Base-by-base conservation (phyloP, 768 basidiomycete species). In the Candolleomyces aberdarensis region DNA sequence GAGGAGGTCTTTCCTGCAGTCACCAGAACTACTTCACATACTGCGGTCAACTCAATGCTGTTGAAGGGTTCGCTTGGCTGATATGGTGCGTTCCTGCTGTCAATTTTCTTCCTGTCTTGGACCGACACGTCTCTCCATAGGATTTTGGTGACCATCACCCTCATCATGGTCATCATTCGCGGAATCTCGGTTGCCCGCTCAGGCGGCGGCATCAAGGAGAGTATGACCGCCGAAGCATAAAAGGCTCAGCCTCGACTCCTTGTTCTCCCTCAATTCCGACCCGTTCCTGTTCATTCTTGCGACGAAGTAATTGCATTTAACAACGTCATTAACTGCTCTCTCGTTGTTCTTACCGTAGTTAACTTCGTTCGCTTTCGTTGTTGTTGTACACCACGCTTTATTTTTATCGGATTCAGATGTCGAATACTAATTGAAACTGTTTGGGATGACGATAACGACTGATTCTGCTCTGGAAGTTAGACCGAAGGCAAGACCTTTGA, bases 11-110 rank as follows among this genome's bases (percentile, higher is more conserved):
- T 59, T 85, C 90, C 67, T 93, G 91, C 85, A 68, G 62, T 15
- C 80, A 75, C 15, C 75, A 84, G 64, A 71, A 71, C 13, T 64
- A 70, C 13, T 83, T 84, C 63, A 73, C 78, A 13, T 91, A 91
- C 62, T 94, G 91, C 67, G 83, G 83, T 31, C 91, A 93, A 66
- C 75, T 92, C 39, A 92, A 91, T 57, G 89, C 91, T 5, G 72
- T 89, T 1, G 82, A 87, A 67, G 91, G 75, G 19, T 92, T 92
- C 66, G 84, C 88, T 8, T 93, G 91, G 91, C 67, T 88, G 14
- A 81, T 83, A 64, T 89, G 86, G 89, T 90, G 63, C 63, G 84
- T 73, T 19, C 53, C 51, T 48, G 32, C 22, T 40, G 43, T 41
- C 57, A 55, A 55, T 49, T 44, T 20, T 7, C 40, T 44, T 7